These are phyloP conservation scores for Metschnikowia noctiluminum DNA, from an alignment of 805 yeast species.

Conservation along the genomic window DNA sequence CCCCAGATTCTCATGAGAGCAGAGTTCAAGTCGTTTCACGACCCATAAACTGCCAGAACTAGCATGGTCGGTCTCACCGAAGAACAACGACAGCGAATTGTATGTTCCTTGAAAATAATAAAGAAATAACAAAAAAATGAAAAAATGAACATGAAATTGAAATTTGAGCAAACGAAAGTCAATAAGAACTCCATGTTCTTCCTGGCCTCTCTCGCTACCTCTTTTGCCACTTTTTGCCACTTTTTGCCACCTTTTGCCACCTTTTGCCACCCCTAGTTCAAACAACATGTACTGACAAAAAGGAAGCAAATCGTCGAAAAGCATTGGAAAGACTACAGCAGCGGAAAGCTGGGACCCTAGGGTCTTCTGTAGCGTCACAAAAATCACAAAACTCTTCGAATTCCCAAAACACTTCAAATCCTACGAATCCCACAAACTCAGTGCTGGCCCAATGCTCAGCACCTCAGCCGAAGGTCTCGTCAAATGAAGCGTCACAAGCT, in stretches of 20 bases:
- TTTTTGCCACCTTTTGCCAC: not conserved
- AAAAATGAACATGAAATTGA: too few relatives aligned
- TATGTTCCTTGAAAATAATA: conserved; percentile 21
- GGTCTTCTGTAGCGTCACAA: not conserved
- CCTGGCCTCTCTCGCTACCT: not conserved
- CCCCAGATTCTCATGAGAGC: too few relatives aligned
- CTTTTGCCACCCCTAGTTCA: conserved; percentile 2
- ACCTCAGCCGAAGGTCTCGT: not conserved
- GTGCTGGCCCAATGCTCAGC: not conserved
- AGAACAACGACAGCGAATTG: conserved; percentile 34
- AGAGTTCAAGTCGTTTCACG: too few relatives aligned
- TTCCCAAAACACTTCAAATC: not conserved
- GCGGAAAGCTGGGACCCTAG: conserved; percentile 25
- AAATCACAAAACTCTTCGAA: not conserved
- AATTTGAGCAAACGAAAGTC: too few relatives aligned
- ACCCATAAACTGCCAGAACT: not conserved
- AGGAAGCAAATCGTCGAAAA: conserved; percentile 63
- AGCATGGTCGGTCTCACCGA: conserved; percentile 25
- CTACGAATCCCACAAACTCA: not conserved
- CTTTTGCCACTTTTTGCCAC: not conserved
- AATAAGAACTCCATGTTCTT: too few relatives aligned
- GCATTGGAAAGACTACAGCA: conserved; percentile 58
- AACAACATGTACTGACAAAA: conserved; percentile 12
- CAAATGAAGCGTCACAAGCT: conserved; percentile 1
- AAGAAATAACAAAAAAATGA: not conserved